Base-by-base conservation (phyloP, 2,329 filamentous ascomycete species). In the Ophiostoma fasciatum region DNA sequence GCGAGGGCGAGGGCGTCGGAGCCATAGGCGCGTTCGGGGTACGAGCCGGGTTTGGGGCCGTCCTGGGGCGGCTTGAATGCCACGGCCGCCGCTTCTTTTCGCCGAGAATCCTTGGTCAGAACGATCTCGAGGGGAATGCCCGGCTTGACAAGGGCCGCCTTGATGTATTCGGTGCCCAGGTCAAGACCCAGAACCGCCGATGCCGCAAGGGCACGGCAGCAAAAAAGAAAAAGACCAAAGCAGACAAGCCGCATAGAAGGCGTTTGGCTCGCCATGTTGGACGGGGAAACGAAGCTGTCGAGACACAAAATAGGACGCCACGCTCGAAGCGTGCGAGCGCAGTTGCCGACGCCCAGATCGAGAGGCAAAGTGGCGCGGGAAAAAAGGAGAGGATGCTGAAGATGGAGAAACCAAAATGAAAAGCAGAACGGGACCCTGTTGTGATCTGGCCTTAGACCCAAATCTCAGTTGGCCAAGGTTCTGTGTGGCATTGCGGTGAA, bases 81-180 rank as follows among this genome's bases (percentile, higher is more conserved):
- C 47, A 98, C 76, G 28, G 85, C 87, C 2, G 87, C 83, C 18
- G 72, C 73, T 57, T 98, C 90, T 66, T 98, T 98, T 52, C 90
- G 80, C 58, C 93, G 82, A 21, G 90, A 94, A 61, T 98, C 90
- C 57, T 96, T 98, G 21, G 87, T 94, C 38, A 94, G 71, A 56
- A 98, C 88, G 46, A 98, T 96, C 48, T 98, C 90, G 54, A 98
- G 82, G 10, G 90, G 90, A 35, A 93, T 88, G 42, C 90, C 90
- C 3, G 90, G 90, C 62, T 96, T 96, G 43, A 98, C 88, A 28
- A 98, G 73, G 12, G 82, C 78, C 20, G 88, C 88, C 64, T 96
- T 98, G 63, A 98, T 82, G 62, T 93, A 94, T 57, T 94, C 84
- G 38, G 90, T 94, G 47, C 90, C 90, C 37, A 98, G 68, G 59